A percentile compares a stretch with the other conserved stretches of the same genome.
Conservation (phyloP, 2,329 filamentous ascomycete species). For the Verticillium longisporum region DNA sequence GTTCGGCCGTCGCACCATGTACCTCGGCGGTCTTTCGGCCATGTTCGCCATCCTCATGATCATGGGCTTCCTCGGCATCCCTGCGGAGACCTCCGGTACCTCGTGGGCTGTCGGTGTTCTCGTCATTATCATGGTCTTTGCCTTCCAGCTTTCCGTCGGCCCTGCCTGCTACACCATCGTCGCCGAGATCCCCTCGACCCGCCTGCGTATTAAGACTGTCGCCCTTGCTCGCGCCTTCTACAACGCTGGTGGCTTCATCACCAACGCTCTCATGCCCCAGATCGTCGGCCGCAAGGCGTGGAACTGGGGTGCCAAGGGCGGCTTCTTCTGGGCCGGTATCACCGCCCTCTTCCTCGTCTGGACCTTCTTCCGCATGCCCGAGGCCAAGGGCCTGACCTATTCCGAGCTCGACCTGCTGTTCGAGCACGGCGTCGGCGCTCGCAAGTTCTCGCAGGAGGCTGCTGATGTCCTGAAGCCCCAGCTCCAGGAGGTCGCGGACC, state of each 20-base stretch:
- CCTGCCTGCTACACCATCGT: constrained; percentile 46
- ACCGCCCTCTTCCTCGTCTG: constrained; percentile 41
- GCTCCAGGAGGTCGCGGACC: constrained; percentile 11
- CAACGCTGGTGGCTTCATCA: constrained; percentile 43
- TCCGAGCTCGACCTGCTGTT: constrained; percentile 37
- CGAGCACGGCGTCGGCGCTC: constrained; percentile 27
- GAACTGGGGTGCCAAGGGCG: constrained; percentile 41
- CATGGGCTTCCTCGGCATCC: constrained; percentile 25
- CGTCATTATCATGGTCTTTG: constrained; percentile 44
- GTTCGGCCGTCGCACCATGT: constrained; percentile 42
- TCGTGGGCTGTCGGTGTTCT: constrained; percentile 36
- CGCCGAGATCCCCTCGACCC: constrained; percentile 45
- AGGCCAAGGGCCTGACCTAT: constrained; percentile 40
- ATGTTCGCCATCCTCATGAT: constrained; percentile 32
- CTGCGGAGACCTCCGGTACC: constrained; percentile 19
- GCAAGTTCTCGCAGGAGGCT: constrained; percentile 23
- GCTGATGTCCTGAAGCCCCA: constrained; percentile 9
- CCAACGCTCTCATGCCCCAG: constrained; percentile 41
- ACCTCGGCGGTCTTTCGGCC: constrained; percentile 35
- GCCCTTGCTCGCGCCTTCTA: constrained; percentile 41
- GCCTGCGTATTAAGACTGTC: constrained; percentile 48
- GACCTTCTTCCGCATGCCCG: constrained; percentile 44
- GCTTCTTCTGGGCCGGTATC: constrained; percentile 39
- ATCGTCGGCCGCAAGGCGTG: constrained; percentile 38
- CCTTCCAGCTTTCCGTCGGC: constrained; percentile 48